Conservation (phyloP, 2,329 filamentous ascomycete genomes). For the Xylariaceae sp. region DNA sequence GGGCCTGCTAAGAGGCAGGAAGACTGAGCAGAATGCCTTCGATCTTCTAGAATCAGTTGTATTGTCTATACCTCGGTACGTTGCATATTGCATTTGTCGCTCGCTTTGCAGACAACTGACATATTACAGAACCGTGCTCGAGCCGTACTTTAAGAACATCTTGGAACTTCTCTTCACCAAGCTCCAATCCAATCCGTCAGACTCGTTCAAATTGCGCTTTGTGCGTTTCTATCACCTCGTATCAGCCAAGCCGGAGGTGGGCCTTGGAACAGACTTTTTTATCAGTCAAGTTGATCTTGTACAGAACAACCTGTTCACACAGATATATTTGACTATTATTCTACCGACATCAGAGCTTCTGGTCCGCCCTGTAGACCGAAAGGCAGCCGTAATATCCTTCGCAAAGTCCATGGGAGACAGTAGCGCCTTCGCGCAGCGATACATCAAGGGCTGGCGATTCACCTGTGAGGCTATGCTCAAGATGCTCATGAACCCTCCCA, state of each 20-base stretch:
- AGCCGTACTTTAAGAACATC: slow-evolving; percentile 73
- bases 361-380: slow-evolving; percentile 80
- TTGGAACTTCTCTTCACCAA: slow-evolving; percentile 76
- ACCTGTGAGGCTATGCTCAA: slow-evolving; percentile 87
- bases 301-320: slow-evolving; percentile 72
- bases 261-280: slow-evolving; percentile 90
- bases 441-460: slow-evolving; percentile 84
- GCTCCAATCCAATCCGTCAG: slow-evolving; percentile 62
- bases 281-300: slow-evolving; percentile 77
- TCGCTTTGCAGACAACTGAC: not conserved
- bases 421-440: slow-evolving; percentile 71
- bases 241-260: slow-evolving; percentile 68
- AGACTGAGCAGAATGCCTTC: slow-evolving; percentile 80
- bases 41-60: slow-evolving; percentile 83
- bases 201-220: slow-evolving; percentile 80
- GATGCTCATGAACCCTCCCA: slow-evolving; percentile 80
- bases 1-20: slow-evolving; percentile 73
- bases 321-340: slow-evolving; percentile 81
- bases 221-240: slow-evolving; percentile 93
- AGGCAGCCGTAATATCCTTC: slow-evolving; percentile 86
- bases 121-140: slow-evolving; percentile 50
- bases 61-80: slow-evolving; percentile 65
- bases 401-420: slow-evolving; percentile 89
- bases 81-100: slow-evolving; percentile 17
- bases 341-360: slow-evolving; percentile 86